Conservation (phyloP, 2,329 filamentous ascomycete species). For the Pleomassaria siparia region DNA sequence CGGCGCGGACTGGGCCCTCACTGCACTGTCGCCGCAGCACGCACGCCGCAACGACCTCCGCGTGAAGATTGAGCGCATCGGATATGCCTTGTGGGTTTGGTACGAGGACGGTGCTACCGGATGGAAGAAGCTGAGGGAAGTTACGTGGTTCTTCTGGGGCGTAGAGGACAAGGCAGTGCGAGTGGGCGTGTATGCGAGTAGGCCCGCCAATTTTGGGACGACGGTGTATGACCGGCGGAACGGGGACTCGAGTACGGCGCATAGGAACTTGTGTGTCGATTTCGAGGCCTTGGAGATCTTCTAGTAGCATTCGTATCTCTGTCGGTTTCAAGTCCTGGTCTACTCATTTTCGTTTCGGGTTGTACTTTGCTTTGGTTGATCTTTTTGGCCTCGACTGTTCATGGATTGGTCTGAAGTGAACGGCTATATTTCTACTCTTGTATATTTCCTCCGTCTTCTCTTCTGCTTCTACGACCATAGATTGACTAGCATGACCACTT, state of each 20-base stretch:
- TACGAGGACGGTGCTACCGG: constrained; percentile 49
- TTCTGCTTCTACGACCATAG: not conserved
- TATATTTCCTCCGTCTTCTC: not conserved
- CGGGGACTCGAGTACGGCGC: constrained; percentile 24
- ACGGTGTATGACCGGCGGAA: constrained; percentile 37
- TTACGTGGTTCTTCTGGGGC: constrained; percentile 64
- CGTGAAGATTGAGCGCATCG: constrained; percentile 60
- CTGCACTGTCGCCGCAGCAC: constrained; percentile 49
- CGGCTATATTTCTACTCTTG: not conserved
- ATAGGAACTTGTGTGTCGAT: constrained; percentile 42
- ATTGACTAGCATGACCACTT: not conserved
- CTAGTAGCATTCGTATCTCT: constrained; percentile 7
- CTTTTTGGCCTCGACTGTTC: not conserved
- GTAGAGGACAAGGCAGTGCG: constrained; percentile 60
- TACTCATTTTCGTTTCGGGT: not conserved
- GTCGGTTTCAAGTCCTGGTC: not conserved
- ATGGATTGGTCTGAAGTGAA: not conserved
- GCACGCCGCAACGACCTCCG: constrained; percentile 52
- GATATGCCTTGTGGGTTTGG: constrained; percentile 59
- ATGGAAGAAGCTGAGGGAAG: constrained; percentile 62
- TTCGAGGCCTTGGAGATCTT: constrained; percentile 47
- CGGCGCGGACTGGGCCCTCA: constrained; percentile 60
- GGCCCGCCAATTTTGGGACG: constrained; percentile 53
- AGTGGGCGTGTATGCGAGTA: constrained; percentile 61
- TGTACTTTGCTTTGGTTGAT: not conserved